Evolutionary conservation across 345 rosid genomes (phyloP).

Genomic region (Eucalyptus pauciflora): DNA sequence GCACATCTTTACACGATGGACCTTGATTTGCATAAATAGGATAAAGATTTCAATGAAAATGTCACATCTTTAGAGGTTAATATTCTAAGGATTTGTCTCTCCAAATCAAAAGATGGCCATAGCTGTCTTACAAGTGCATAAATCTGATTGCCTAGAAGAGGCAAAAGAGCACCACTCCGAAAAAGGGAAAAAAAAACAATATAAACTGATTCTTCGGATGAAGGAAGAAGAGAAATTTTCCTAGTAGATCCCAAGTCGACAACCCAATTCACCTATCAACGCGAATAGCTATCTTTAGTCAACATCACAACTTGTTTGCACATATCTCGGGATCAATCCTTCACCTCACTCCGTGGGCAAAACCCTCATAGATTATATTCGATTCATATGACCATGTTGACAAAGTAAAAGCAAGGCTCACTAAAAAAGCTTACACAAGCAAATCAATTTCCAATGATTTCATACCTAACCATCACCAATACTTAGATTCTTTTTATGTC

Average conservation of each 20-base stretch:
- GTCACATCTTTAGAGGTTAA: not conserved
- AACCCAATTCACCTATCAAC: not conserved
- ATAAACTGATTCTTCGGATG: not conserved
- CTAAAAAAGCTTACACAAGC: not conserved
- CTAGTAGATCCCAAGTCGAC: not conserved
- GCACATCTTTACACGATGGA: not conserved
- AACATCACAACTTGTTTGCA: not conserved
- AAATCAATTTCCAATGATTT: not conserved
- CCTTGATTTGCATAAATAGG: not conserved
- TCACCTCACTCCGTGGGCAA: not conserved
- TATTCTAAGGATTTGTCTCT: not conserved
- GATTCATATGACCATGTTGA: not conserved
- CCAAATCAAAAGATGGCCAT: not conserved
- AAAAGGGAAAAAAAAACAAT: not conserved
- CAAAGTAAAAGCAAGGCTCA: not conserved
- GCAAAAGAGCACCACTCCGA: not conserved
- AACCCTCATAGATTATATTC: not conserved
- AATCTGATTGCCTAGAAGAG: not conserved
- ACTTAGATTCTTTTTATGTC: not conserved
- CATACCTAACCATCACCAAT: not conserved
- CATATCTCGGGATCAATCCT: not conserved
- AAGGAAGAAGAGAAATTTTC: not conserved
- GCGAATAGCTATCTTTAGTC: not conserved
- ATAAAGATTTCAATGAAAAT: not conserved
- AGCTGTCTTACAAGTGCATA: not conserved